phyloP scores from a whole-genome alignment of 2,329 filamentous ascomycete species.

The Cercospora sojina region DNA sequence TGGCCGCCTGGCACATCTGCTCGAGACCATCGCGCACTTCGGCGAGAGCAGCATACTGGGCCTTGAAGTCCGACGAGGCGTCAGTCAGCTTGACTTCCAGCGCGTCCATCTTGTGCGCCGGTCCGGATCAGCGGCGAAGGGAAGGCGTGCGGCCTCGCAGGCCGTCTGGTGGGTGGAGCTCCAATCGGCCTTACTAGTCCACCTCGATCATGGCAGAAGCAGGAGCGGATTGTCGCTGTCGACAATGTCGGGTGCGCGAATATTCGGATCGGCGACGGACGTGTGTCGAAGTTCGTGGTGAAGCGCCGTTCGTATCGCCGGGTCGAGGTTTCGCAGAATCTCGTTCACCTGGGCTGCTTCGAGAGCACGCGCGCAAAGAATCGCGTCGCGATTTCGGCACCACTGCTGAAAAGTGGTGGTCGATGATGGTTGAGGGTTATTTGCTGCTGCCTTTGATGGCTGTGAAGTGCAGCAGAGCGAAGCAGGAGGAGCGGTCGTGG shows the following conservation, averaged over 20 bases:
- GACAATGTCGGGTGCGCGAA: not conserved
- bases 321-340: not conserved
- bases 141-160: not conserved
- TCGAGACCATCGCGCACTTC: slow-evolving; percentile 91
- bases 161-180: not conserved
- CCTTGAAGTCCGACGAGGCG: slow-evolving; percentile 63
- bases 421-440: not conserved
- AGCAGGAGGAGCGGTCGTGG: not conserved
- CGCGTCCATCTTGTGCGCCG: slow-evolving; percentile 39
- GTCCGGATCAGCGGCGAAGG: not conserved
- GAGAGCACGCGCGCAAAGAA: not conserved
- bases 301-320: not conserved
- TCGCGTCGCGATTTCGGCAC: not conserved
- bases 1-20: slow-evolving; percentile 73
- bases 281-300: not conserved
- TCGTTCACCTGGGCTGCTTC: not conserved
- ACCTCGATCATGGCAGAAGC: not conserved
- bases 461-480: not conserved
- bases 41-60: slow-evolving; percentile 77
- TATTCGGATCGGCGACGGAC: not conserved
- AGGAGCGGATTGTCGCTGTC: not conserved
- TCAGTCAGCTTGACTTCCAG: slow-evolving; percentile 51
- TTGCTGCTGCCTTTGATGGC: not conserved
- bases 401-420: not conserved
- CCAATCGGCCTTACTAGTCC: not conserved